phyloP scores from a whole-genome alignment of 331 rosid genomes.

The Arachis monticola region DNA sequence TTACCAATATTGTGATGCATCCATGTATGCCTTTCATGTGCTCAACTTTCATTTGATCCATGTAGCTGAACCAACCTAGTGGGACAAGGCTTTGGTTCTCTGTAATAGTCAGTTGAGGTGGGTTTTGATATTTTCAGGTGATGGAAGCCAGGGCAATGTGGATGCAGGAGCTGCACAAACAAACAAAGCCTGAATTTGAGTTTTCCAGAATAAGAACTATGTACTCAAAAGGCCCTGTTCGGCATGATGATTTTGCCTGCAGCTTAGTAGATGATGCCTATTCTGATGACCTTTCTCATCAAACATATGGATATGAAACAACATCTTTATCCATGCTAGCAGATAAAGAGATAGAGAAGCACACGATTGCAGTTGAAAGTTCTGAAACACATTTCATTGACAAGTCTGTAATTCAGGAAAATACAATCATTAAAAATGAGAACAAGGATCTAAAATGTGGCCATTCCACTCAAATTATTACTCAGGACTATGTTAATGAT shows the following conservation, averaged over 20 bases:
- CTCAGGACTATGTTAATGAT: conserved; percentile 58
- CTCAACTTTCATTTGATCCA: no score
- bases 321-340: conserved; percentile 44
- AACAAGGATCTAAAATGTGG: conserved; percentile 50
- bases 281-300: conserved; percentile 49
- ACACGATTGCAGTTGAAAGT: conserved; percentile 44
- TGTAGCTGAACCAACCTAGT: no score
- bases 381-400: conserved; percentile 57
- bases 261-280: conserved; percentile 49
- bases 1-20: no score
- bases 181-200: conserved; percentile 58
- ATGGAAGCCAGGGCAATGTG: conserved; percentile 86
- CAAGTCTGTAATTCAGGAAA: conserved; percentile 70
- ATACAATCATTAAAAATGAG: conserved; percentile 50
- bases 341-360: conserved; percentile 58
- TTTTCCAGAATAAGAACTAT: conserved; percentile 55
- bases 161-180: conserved; percentile 94
- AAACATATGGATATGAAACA: conserved; percentile 46
- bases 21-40: no score
- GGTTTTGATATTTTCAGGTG: conserved; percentile 58
- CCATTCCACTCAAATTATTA: conserved; percentile 52
- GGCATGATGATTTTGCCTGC: conserved; percentile 53
- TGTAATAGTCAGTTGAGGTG: not conserved
- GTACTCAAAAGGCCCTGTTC: conserved; percentile 48
- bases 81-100: not conserved